A percentile compares a stretch with the other conserved stretches of the same genome.
These are phyloP conservation scores for Apiotrichum sp. DNA, from an alignment of 1,284 basidiomycete species.

Conservation along the genomic window DNA sequence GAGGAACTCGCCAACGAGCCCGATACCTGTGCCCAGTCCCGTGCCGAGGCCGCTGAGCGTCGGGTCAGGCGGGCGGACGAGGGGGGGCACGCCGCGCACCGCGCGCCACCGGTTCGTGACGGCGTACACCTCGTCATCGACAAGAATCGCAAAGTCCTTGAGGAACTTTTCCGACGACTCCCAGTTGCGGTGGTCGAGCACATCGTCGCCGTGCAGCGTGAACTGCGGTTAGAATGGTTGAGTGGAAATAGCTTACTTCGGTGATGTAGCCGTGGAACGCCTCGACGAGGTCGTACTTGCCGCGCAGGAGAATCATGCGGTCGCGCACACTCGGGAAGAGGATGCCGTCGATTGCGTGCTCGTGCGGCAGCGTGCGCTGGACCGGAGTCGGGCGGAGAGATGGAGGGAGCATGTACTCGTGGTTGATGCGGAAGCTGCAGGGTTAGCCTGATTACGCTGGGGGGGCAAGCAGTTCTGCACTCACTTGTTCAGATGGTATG, in stretches of 20 bases:
- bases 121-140: slow-evolving; percentile 40
- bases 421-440: slow-evolving; percentile 45
- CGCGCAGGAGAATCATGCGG: slow-evolving; percentile 76
- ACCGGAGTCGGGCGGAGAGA: slow-evolving; percentile 77
- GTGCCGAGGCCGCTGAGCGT: neutral
- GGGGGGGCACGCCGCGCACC: slow-evolving; percentile 24
- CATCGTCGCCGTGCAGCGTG: slow-evolving; percentile 81
- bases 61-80: slow-evolving; percentile 13
- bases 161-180: slow-evolving; percentile 78
- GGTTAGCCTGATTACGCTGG: neutral
- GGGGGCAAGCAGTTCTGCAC: slow-evolving; percentile 19
- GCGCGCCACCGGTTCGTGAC: slow-evolving; percentile 42
- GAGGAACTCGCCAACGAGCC: slow-evolving; percentile 7
- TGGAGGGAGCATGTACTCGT: slow-evolving; percentile 76
- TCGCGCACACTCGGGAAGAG: slow-evolving; percentile 80
- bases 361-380: slow-evolving; percentile 80
- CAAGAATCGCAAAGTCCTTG: slow-evolving; percentile 57
- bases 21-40: slow-evolving; percentile 6
- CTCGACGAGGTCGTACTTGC: slow-evolving; percentile 37
- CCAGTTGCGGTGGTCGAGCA: slow-evolving; percentile 79
- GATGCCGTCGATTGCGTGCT: slow-evolving; percentile 81
- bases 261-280: slow-evolving; percentile 32
- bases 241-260: slow-evolving; percentile 24
- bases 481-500: slow-evolving; percentile 77
- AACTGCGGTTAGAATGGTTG: slow-evolving; percentile 51